A percentile compares a stretch with the other conserved stretches of the same genome.
Conservation (phyloP, 768 basidiomycete species). For the Roridomyces roridus region DNA sequence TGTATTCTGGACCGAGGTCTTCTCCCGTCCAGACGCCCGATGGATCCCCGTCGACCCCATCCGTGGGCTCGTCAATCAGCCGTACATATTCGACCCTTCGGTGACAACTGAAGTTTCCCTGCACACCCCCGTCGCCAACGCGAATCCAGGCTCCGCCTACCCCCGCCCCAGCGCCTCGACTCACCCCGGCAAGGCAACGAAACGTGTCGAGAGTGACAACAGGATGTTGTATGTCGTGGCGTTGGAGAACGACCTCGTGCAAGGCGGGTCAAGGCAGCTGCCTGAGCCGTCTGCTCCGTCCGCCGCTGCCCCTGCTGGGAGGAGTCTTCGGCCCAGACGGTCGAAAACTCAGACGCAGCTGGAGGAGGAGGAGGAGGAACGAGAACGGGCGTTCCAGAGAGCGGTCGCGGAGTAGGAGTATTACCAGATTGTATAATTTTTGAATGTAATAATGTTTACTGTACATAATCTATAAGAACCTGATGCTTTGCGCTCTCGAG, state of each 20-base stretch:
- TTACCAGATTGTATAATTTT: background rate
- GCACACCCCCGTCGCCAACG: slow-evolving; percentile 1
- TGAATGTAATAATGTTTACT: slow-evolving; percentile 13
- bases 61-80: slow-evolving; percentile 79
- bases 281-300: slow-evolving; percentile 14
- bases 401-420: slow-evolving; percentile 48
- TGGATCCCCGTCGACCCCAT: slow-evolving; percentile 96
- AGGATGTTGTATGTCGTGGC: slow-evolving; percentile 93
- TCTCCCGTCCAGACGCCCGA: slow-evolving; percentile 86
- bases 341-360: slow-evolving; percentile 57
- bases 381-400: slow-evolving; percentile 55
- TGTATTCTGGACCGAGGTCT: slow-evolving; percentile 97
- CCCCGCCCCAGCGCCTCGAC: slow-evolving; percentile 9
- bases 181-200: slow-evolving; percentile 30
- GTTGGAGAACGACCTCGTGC: slow-evolving; percentile 81
- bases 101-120: slow-evolving; percentile 29
- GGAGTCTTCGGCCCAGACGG: slow-evolving; percentile 65
- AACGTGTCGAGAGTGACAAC: slow-evolving; percentile 58
- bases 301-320: slow-evolving; percentile 38
- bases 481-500: too few species aligned
- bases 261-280: slow-evolving; percentile 39
- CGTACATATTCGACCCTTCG: slow-evolving; percentile 80
- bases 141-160: slow-evolving; percentile 13
- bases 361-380: slow-evolving; percentile 53
- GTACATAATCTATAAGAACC: too few species aligned